phyloP scores from a whole-genome alignment of 371 early-diverging fungal species.

The Blastocladiella emersonii region DNA sequence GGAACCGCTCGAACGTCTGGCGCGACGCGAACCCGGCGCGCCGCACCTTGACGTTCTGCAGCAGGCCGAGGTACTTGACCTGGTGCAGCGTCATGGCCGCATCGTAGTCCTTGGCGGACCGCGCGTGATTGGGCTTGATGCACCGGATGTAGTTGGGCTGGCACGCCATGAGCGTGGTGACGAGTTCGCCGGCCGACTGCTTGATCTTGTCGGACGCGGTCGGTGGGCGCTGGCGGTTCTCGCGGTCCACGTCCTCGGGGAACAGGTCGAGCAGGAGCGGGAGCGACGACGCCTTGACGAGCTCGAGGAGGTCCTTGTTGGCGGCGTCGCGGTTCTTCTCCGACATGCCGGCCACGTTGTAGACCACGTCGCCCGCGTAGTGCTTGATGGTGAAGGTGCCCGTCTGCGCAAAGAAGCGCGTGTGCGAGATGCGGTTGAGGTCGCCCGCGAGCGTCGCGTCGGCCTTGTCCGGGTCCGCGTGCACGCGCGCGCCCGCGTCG shows the following conservation, averaged over 20 bases:
- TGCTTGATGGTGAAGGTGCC: constrained; percentile 73
- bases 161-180: constrained; percentile 83
- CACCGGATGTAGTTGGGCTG: constrained; percentile 95
- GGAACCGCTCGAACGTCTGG: constrained; percentile 82
- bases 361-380: constrained; percentile 83
- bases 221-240: constrained; percentile 5
- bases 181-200: constrained; percentile 70
- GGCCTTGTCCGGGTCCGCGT: constrained; percentile 85
- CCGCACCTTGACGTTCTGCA: constrained; percentile 98
- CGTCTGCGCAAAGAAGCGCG: constrained; percentile 73
- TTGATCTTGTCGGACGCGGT: constrained; percentile 23
- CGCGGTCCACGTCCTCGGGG: neutral
- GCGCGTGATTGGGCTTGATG: constrained; percentile 93
- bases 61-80: constrained; percentile 97
- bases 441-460: constrained; percentile 42
- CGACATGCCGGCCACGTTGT: constrained; percentile 85
- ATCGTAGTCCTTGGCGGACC: constrained; percentile 77
- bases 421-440: constrained; percentile 70
- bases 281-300: constrained; percentile 53
- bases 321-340: constrained; percentile 98
- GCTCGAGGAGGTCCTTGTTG: constrained; percentile 70
- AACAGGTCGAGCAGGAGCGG: constrained; percentile 57
- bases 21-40: constrained; percentile 97
- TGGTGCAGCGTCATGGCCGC: constrained; percentile 85
- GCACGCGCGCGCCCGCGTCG: constrained; percentile 84